Evolutionary conservation across 2,329 filamentous ascomycete species (phyloP).

Genomic region (Rugonectria rugulosa): DNA sequence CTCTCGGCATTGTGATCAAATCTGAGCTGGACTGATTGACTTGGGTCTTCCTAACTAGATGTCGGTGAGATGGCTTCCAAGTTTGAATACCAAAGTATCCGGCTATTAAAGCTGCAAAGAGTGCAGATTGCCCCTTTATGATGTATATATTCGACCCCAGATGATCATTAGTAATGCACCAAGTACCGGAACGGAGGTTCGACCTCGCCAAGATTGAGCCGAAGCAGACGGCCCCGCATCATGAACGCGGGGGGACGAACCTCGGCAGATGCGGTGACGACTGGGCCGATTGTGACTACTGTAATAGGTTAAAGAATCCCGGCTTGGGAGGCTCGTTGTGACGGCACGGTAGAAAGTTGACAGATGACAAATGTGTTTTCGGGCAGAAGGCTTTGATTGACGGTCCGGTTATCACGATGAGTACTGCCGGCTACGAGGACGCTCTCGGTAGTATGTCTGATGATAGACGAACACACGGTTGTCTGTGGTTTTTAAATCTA

Average conservation of each 20-base stretch:
- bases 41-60: neutral
- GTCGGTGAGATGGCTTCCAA: neutral
- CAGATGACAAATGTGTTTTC: neutral
- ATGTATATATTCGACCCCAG: neutral
- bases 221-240: conserved; percentile 19
- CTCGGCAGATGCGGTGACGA: conserved; percentile 8
- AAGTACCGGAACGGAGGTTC: conserved; percentile 8
- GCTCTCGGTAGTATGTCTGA: too few relatives aligned
- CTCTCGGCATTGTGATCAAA: conserved; percentile 54
- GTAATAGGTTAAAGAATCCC: neutral
- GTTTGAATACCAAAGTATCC: too few relatives aligned
- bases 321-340: too few relatives aligned
- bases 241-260: conserved; percentile 9
- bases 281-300: neutral
- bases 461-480: too few relatives aligned
- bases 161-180: conserved; percentile 12
- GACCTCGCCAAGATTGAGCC: conserved; percentile 4
- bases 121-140: neutral
- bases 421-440: neutral
- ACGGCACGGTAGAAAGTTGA: too few relatives aligned
- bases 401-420: neutral
- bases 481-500: neutral
- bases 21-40: neutral
- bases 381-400: neutral
- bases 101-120: too few relatives aligned